Conservation (phyloP, 257 asterid genomes). For the Solanum neorickii region DNA sequence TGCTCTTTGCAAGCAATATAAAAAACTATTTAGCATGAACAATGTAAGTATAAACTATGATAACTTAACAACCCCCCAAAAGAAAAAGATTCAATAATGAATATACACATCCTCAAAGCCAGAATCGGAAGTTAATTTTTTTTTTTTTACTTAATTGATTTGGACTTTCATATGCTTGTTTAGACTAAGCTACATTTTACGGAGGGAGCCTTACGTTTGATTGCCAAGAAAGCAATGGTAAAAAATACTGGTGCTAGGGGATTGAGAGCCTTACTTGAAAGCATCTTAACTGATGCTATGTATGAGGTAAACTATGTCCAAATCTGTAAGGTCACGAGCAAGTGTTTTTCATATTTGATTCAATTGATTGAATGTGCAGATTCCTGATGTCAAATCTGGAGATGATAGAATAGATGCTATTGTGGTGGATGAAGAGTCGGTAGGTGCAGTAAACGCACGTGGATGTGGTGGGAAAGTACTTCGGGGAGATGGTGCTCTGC, state of each 20-base stretch:
- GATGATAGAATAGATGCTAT: constrained; percentile 61
- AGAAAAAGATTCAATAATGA: not conserved
- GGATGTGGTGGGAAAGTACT: constrained; percentile 83
- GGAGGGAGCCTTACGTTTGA: constrained; percentile 54
- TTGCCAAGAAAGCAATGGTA: constrained; percentile 59
- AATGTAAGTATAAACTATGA: constrained; percentile 38
- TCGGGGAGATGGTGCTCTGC: constrained; percentile 62
- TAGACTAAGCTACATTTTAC: constrained; percentile 77
- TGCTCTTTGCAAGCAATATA: constrained; percentile 89
- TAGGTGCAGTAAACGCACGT: constrained; percentile 36
- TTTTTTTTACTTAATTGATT: not conserved
- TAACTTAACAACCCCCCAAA: not conserved
- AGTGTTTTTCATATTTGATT: not conserved
- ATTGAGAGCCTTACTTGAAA: constrained; percentile 71
- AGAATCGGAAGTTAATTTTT: not conserved
- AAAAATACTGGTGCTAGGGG: constrained; percentile 98
- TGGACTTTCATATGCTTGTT: not conserved
- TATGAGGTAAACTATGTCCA: constrained; percentile 53
- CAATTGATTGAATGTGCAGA: constrained; percentile 20
- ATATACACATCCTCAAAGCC: not conserved
- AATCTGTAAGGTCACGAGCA: not conserved
- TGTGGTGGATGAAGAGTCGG: constrained; percentile 73
- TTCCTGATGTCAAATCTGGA: constrained; percentile 64
- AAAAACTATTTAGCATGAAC: constrained; percentile 75
- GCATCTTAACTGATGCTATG: constrained; percentile 80